Conservation (phyloP, 2,329 filamentous ascomycete species). For the Aspergillus awamori region DNA sequence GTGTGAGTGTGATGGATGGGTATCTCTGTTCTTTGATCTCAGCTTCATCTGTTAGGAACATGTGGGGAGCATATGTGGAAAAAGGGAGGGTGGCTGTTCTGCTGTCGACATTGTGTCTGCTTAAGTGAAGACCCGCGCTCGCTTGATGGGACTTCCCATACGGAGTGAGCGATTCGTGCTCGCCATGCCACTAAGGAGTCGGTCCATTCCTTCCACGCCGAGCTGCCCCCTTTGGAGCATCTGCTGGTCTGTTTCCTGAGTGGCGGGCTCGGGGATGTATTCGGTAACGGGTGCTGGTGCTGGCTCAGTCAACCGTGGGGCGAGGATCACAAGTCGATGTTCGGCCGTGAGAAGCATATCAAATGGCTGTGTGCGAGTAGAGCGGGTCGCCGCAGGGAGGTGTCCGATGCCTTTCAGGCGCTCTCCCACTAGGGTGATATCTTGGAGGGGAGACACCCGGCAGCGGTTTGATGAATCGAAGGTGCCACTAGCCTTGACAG, state of each 20-base stretch:
- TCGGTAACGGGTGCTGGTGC: conserved; percentile 19
- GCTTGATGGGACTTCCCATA: conserved; percentile 42
- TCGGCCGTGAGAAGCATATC: conserved; percentile 48
- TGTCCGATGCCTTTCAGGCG: conserved; percentile 43
- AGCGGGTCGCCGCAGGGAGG: conserved; percentile 34
- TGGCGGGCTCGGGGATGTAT: conserved; percentile 22
- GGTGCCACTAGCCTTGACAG: conserved; percentile 40
- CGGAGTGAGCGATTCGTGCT: conserved; percentile 32
- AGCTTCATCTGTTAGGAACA: conserved; percentile 8
- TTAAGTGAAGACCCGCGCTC: conserved; percentile 40
- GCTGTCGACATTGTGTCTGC: not conserved
- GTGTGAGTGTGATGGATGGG: conserved; percentile 21
- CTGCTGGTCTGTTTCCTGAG: conserved; percentile 42
- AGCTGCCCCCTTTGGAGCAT: conserved; percentile 48
- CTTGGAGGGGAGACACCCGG: conserved; percentile 42
- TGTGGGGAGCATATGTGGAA: not conserved
- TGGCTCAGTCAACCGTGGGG: conserved; percentile 33
- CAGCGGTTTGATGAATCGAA: conserved; percentile 44
- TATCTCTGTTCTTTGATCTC: conserved; percentile 30
- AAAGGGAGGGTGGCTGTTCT: not conserved
- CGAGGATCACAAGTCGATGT: conserved; percentile 44
- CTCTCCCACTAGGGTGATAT: conserved; percentile 46
- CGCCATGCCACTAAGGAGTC: conserved; percentile 49
- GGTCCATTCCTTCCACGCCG: conserved; percentile 52
- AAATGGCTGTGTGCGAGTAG: conserved; percentile 30